Evolutionary conservation across 2,329 filamentous ascomycete species (phyloP), one percentile per base, ranked within the genome.

Genomic region (Aspergillus ibericus): DNA sequence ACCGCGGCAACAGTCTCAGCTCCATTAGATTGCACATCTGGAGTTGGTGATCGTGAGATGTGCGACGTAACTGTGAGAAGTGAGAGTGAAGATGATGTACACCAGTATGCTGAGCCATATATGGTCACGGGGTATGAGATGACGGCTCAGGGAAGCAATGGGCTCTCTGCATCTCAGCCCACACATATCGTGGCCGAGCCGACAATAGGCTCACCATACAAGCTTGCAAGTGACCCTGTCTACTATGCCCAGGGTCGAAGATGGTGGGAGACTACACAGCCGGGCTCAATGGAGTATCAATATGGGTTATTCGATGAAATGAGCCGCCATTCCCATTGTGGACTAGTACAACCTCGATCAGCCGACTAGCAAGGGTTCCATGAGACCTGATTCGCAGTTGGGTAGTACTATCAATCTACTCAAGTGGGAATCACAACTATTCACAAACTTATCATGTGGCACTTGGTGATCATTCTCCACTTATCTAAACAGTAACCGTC

Each of bases 81-180:
- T 27, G 61, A 51, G 15, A 48, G 62, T 60, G 56, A 38, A 12
- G 62, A 63, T 25, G 56, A 66, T 60, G 52, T 66, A 65, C 18
- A 76, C 68, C 62, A 74, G 47, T 81, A 84, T 60, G 85, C 84
- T 38, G 91, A 96, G 74, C 92, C 92, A 0, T 96, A 96, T 75
- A 96, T 96, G 84, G 75, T 85, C 49, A 88, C 86, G 6, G 92
- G 92, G 13, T 96, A 96, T 71, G 89, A 91, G 68, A 81, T 85
- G 69, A 77, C 90, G 58, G 85, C 88, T 59, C 80, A 81, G 58
- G 81, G 85, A 55, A 87, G 90, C 68, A 85, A 88, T 61, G 83
- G 88, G 10, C 53, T 58, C 16, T 63, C 61, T 48, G 53, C 66
- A 20, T 50, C 65, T 22, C 51, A 66, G 15, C 46, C 42, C 29